Evolutionary conservation across 106 monocot species (phyloP).

Genomic region (Platanthera zijinensis): DNA sequence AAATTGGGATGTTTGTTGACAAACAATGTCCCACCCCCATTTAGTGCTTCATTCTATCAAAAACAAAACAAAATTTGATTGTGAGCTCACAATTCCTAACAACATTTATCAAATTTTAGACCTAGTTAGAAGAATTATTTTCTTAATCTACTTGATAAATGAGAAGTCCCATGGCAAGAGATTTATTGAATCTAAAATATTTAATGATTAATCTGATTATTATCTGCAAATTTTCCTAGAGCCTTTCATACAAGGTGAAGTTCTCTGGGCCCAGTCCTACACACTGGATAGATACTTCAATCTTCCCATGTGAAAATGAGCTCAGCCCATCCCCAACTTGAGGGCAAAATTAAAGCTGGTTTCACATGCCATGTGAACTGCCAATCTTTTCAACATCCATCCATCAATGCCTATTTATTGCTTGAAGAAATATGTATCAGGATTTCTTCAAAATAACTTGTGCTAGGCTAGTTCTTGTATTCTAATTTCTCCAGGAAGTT

Average conservation of each 20-base stretch:
- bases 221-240: background rate
- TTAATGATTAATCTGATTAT: background rate
- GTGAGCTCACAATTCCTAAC: too few relatives aligned
- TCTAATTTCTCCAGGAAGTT: too few relatives aligned
- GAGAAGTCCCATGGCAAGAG: background rate
- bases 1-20: conserved; percentile 75
- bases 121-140: background rate
- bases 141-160: background rate
- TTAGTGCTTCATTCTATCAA: conserved; percentile 80
- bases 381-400: background rate
- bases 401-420: background rate
- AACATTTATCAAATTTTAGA: too few relatives aligned
- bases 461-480: too few relatives aligned
- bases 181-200: background rate
- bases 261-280: background rate
- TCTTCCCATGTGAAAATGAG: background rate
- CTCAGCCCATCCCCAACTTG: background rate
- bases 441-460: too few relatives aligned
- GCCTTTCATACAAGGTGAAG: background rate
- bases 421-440: background rate
- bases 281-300: background rate
- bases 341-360: background rate
- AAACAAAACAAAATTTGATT: background rate
- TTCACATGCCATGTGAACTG: conserved; percentile 9
- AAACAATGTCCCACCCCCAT: conserved; percentile 90